A percentile compares a stretch with the other conserved stretches of the same genome.
These are phyloP conservation scores for Juncus effusus DNA, from an alignment of 176 grass and related monocot genomes.

Conservation along the genomic window DNA sequence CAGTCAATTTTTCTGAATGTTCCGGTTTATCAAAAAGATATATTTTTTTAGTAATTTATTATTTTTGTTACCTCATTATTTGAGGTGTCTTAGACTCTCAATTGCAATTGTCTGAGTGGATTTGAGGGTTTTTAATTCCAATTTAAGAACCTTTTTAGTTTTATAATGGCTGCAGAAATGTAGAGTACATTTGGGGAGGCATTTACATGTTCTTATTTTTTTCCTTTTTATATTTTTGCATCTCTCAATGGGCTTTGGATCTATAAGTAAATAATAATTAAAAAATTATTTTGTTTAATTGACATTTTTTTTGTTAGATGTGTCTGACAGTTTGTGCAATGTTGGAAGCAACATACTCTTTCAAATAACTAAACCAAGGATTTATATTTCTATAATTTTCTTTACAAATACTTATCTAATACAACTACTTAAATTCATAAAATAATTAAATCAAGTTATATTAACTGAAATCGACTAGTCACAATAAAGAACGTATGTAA, in stretches of 20 bases:
- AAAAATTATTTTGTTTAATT: neutral
- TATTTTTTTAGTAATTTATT: no score
- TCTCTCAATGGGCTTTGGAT: conserved; percentile 13
- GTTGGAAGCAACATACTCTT: conserved; percentile 26
- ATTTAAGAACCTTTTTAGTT: no score
- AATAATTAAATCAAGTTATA: neutral
- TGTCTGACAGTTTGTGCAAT: conserved; percentile 26
- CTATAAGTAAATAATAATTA: conserved; percentile 19
- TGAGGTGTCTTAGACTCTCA: no score
- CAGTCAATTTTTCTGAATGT: no score
- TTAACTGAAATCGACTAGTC: neutral
- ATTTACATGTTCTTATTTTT: no score
- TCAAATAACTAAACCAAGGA: conserved; percentile 21
- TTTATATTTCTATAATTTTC: neutral
- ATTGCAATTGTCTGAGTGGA: no score
- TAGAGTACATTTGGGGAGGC: no score
- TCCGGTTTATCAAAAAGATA: no score
- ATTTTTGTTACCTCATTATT: no score
- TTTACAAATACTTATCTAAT: neutral
- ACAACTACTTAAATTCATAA: neutral
- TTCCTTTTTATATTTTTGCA: conserved; percentile 4
- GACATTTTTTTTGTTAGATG: neutral
- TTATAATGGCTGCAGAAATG: no score
- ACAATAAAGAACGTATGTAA: neutral
- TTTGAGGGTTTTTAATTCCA: no score